These are phyloP conservation scores for Sporisorium sorghi DNA, from an alignment of 1,284 basidiomycete genomes.

Conservation along the genomic window DNA sequence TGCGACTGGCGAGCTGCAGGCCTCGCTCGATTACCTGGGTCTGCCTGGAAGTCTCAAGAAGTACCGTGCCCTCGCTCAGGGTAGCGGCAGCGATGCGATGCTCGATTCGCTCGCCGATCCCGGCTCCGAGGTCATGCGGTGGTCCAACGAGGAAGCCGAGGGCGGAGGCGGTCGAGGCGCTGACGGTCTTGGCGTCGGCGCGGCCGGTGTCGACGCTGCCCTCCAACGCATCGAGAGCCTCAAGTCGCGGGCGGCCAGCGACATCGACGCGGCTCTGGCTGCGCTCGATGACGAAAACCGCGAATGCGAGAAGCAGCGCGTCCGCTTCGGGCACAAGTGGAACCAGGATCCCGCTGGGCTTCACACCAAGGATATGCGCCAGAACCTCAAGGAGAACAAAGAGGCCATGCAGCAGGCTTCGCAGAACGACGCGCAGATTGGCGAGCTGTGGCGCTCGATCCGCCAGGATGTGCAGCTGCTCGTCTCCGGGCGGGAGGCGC, in stretches of 20 bases:
- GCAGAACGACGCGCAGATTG: slow-evolving; percentile 82
- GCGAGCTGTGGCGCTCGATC: slow-evolving; percentile 80
- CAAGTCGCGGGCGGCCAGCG: slow-evolving; percentile 37
- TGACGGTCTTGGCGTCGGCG: slow-evolving; percentile 73
- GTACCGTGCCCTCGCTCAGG: slow-evolving; percentile 82
- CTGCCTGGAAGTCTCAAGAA: slow-evolving; percentile 81
- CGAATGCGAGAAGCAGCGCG: slow-evolving; percentile 70
- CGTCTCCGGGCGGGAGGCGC: slow-evolving; percentile 72
- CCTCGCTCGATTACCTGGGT: slow-evolving; percentile 84
- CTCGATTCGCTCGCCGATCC: slow-evolving; percentile 72
- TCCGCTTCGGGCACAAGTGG: slow-evolving; percentile 88
- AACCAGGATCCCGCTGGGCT: slow-evolving; percentile 81
- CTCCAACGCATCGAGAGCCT: slow-evolving; percentile 49
- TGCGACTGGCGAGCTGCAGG: slow-evolving; percentile 83
- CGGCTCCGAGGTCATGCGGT: slow-evolving; percentile 77
- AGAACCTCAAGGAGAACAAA: slow-evolving; percentile 83
- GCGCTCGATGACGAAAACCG: slow-evolving; percentile 68
- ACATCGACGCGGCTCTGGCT: slow-evolving; percentile 45
- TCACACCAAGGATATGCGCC: slow-evolving; percentile 77
- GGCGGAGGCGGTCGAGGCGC: slow-evolving; percentile 76
- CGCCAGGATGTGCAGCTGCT: slow-evolving; percentile 78
- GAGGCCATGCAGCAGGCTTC: slow-evolving; percentile 82
- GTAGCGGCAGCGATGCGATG: slow-evolving; percentile 71
- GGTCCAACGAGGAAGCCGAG: slow-evolving; percentile 79
- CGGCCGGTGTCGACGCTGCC: slow-evolving; percentile 50